Evolutionary conservation across 2,329 filamentous ascomycete genomes (phyloP).

Genomic region (Sarocladium oryzae): DNA sequence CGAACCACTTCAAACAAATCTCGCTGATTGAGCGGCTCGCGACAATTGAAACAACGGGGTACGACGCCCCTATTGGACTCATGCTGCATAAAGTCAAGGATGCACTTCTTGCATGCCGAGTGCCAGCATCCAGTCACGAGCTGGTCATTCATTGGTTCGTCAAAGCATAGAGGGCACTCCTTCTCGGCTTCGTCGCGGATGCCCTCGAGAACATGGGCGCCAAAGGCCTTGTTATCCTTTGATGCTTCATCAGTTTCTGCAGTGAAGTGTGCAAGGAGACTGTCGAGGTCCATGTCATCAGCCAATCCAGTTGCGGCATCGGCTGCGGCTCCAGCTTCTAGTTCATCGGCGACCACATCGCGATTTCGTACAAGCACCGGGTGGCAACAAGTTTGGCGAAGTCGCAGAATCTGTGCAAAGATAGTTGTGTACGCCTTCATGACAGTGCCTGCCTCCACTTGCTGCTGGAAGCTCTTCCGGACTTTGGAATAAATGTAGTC

Average conservation of each 20-base stretch:
- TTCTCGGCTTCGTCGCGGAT: constrained; percentile 84
- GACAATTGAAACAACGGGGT: constrained; percentile 85
- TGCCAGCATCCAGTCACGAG: constrained; percentile 97
- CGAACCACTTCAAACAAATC: constrained; percentile 91
- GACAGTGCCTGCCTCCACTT: constrained; percentile 84
- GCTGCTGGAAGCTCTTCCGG: constrained; percentile 77
- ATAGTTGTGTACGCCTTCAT: constrained; percentile 96
- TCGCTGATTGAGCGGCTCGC: constrained; percentile 70
- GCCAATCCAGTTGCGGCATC: constrained; percentile 76
- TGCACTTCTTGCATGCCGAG: constrained; percentile 87
- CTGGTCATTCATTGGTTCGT: constrained; percentile 93
- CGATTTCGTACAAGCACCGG: constrained; percentile 83
- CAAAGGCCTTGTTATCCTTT: constrained; percentile 61
- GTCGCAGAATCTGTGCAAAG: constrained; percentile 88
- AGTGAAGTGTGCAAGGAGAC: constrained; percentile 79
- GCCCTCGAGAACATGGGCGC: constrained; percentile 79
- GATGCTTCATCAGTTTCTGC: constrained; percentile 56
- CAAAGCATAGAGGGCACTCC: constrained; percentile 91
- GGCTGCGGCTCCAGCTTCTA: constrained; percentile 65
- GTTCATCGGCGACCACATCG: constrained; percentile 78
- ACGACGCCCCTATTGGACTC: constrained; percentile 69
- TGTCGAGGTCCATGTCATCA: constrained; percentile 93
- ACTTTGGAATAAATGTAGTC: constrained; percentile 81
- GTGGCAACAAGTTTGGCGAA: constrained; percentile 92
- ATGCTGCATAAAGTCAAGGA: constrained; percentile 85